These are phyloP conservation scores for Alternaria brassicae DNA, from an alignment of 2,329 filamentous ascomycete species.

Conservation along the genomic window DNA sequence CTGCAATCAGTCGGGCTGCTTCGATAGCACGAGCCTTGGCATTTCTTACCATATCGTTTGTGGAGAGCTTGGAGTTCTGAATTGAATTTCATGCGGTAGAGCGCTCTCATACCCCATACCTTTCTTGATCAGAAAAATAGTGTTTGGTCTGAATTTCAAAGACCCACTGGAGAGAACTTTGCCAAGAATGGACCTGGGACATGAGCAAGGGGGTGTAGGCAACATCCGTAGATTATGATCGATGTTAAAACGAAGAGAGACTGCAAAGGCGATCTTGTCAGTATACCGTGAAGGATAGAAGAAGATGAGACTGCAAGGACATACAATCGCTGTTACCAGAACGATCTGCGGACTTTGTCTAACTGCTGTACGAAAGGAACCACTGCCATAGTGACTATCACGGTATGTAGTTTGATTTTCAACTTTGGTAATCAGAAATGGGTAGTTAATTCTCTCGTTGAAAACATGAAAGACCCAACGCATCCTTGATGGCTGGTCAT, in stretches of 20 bases:
- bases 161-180: slow-evolving; percentile 1
- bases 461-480: background rate
- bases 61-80: slow-evolving; percentile 3
- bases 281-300: background rate
- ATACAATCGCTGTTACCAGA: background rate
- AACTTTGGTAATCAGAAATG: background rate
- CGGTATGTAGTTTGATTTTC: background rate
- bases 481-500: background rate
- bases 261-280: background rate
- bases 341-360: background rate
- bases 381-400: background rate
- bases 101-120: slow-evolving; percentile 2
- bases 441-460: background rate
- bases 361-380: background rate
- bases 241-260: background rate
- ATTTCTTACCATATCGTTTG: background rate
- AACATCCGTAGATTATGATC: background rate
- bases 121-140: background rate
- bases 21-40: background rate
- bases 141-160: background rate
- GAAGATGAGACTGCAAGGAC: background rate
- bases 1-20: background rate
- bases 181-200: background rate
- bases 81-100: slow-evolving; percentile 5
- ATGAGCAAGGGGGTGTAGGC: background rate